Base-by-base conservation (phyloP, 345 rosid species). In the Corchorus olitorius region DNA sequence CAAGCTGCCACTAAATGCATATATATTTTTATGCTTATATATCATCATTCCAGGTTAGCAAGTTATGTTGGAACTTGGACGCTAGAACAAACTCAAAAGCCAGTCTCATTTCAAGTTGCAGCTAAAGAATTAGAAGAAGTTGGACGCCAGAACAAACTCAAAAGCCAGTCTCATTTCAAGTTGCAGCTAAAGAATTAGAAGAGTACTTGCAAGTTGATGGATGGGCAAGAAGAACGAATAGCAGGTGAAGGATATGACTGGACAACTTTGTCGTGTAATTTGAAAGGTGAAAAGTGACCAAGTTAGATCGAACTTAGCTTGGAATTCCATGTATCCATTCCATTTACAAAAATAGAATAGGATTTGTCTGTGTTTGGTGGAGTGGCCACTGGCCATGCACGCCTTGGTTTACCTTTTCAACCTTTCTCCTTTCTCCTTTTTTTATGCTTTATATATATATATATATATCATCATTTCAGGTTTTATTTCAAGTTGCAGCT, bases 201-300 rank as follows among this genome's bases (percentile, higher is more conserved):
- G n/a, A n/a, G n/a, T n/a, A n/a, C n/a, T n/a, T n/a, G n/a, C n/a
- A 34, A 61, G 65, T 61, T 34, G 65, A 61, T 62, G 45, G 41
- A 2, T 39, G 5, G 5, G 5, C 5, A 5, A n/a, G n/a, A n/a
- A n/a, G n/a, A n/a, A n/a, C n/a, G 41, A 39, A 39, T 39, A 5
- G 43, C 19, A 35, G 45, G 20, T 62, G 19, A 34, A 2, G 2
- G 66, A 62, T 6, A 62, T 62, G 45, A 62, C 39, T 59, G 16
- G 17, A 59, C 64, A 59, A 59, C 4, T 34, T 62, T 62, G 20
- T 62, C 66, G 46, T 62, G 7, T 35, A 62, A 62, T 62, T 13
- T 35, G 46, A 62, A 62, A 62, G 45, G 46, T 35, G 0, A 7
- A 7, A 62, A 35, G 19, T 16, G 22, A 62, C 20, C 17, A 62